These are phyloP conservation scores for Gardenia jasminoides DNA, from an alignment of 257 asterid genomes.

Conservation along the genomic window DNA sequence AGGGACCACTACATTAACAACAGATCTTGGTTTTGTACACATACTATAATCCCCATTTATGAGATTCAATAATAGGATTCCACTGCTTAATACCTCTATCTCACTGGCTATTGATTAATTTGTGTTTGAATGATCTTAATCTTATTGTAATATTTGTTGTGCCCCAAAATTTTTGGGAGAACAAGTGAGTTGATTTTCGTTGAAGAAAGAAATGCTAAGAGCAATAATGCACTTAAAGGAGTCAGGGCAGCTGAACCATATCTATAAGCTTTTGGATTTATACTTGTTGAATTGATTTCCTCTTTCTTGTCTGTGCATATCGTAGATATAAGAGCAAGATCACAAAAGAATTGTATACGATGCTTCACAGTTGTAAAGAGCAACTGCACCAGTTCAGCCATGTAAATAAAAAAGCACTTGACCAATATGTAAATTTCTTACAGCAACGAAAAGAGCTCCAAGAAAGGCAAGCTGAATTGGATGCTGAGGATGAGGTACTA, in stretches of 20 bases:
- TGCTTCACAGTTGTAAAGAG: conserved; percentile 93
- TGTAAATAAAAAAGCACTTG: conserved; percentile 96
- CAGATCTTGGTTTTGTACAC: background rate
- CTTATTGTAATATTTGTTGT: background rate
- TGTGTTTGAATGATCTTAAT: background rate
- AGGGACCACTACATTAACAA: background rate
- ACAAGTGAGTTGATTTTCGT: background rate
- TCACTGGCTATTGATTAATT: background rate
- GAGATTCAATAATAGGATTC: background rate
- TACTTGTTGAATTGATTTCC: background rate
- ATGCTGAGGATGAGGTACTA: conserved; percentile 92
- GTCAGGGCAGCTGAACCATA: no score
- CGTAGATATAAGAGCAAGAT: conserved; percentile 69
- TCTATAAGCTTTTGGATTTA: background rate
- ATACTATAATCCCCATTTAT: background rate
- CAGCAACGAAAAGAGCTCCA: conserved; percentile 96
- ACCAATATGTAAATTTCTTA: conserved; percentile 93
- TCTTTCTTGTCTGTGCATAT: conserved; percentile 16
- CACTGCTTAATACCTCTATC: background rate
- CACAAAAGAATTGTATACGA: conserved; percentile 74
- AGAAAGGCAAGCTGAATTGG: conserved; percentile 90
- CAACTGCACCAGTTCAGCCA: conserved; percentile 93
- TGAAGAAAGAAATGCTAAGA: background rate
- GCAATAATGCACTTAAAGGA: background rate
- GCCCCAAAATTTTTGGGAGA: background rate